These are phyloP conservation scores for Penicillium olsonii DNA, from an alignment of 2,329 filamentous ascomycete species.

Conservation along the genomic window DNA sequence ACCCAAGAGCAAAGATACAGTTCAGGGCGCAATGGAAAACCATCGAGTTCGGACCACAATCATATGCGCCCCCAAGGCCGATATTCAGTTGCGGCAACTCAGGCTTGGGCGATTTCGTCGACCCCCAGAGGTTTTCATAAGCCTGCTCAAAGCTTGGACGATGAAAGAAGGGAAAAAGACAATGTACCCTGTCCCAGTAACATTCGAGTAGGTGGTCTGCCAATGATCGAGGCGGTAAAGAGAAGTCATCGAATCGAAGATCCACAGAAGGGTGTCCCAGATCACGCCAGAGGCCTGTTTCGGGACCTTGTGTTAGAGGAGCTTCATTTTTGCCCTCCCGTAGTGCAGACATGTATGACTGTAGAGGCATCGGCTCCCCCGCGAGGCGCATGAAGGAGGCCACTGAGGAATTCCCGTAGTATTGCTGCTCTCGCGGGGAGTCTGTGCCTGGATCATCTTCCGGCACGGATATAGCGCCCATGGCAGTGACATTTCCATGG, in stretches of 20 bases:
- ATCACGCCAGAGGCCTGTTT: constrained; percentile 15
- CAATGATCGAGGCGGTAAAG: constrained; percentile 43
- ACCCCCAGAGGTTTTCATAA: constrained; percentile 44
- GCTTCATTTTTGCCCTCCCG: constrained; percentile 8
- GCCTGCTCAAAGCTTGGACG: constrained; percentile 43
- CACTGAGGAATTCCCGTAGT: constrained; percentile 44
- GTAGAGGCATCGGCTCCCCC: constrained; percentile 28
- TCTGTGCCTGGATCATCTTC: constrained; percentile 23
- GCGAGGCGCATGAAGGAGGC: constrained; percentile 45
- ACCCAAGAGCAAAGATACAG: constrained; percentile 46
- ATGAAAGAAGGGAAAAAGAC: constrained; percentile 50
- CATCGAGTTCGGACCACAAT: constrained; percentile 37
- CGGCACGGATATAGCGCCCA: constrained; percentile 42
- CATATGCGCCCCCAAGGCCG: constrained; percentile 36
- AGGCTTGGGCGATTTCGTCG: constrained; percentile 18
- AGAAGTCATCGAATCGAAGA: constrained; percentile 34
- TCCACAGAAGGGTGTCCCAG: constrained; percentile 13
- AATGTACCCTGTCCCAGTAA: constrained; percentile 45
- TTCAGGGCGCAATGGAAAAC: constrained; percentile 49
- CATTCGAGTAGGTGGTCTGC: constrained; percentile 45
- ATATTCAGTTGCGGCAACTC: constrained; percentile 28
- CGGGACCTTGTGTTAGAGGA: constrained; percentile 4
- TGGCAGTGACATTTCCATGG: constrained; percentile 37
- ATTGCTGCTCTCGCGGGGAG: constrained; percentile 32
- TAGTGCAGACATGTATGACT: constrained; percentile 16